Evolutionary conservation across 345 rosid species (phyloP), one percentile per base, ranked within the genome.

Genomic region (Acer campestre): DNA sequence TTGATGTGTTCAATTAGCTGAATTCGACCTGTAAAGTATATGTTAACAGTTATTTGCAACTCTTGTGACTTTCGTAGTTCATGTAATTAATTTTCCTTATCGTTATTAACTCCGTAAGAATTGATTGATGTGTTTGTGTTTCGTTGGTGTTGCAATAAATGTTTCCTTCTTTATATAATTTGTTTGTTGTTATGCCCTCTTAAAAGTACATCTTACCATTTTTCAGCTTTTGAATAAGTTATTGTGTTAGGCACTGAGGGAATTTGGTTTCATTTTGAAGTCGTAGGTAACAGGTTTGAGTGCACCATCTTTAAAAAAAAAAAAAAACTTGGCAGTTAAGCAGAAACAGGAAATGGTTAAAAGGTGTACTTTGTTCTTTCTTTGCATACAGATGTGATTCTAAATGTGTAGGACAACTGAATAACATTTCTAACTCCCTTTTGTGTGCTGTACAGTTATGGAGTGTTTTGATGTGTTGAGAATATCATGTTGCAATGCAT

Each of bases 401-500:
- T 59, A n/a, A n/a, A 10, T 74, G 42, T 6, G 25, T 74, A 13
- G 74, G 71, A 67, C 79, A 63, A 6, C 5, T 31, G 63, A 67
- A 7, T 2, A 73, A 5, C 75, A 49, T 4, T 77, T 81, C 64
- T 83, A 23, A 84, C 22, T 10, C 68, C 65, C 10, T 64, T 46
- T 77, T 46, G 38, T 53, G 20, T 67, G 40, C 80, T 82, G 74
- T 76, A 67, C 80, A 94, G 98, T 91, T 77, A 95, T 95, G 97
- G 89, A 86, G 88, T 71, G 89, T 87, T 82, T 87, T 92, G 93
- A 89, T 83, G 86, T 75, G 49, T 56, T 27, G 78, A 76, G 77
- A 81, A 64, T 88, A 95, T 86, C 97, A 93, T 95, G 99, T 81
- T 89, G 89, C 97, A 83, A 97, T 94, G 95, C 86, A 49, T 96